These are phyloP conservation scores for Cucurbita maxima DNA, from an alignment of 306 rosid genomes.

Conservation along the genomic window DNA sequence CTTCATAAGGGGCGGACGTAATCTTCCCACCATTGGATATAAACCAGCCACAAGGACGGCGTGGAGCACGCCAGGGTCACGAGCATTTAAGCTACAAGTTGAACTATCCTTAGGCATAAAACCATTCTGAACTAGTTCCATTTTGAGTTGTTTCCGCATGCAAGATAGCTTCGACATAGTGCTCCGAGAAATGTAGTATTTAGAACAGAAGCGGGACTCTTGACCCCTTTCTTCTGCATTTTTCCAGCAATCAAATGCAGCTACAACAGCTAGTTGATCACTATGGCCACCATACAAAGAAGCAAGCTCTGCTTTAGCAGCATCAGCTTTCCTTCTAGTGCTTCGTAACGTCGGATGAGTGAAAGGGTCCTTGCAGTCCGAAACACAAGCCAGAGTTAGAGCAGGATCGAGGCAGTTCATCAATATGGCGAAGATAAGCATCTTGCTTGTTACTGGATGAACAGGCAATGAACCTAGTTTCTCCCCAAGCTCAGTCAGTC, in stretches of 20 bases:
- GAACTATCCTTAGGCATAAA: slow-evolving; percentile 38
- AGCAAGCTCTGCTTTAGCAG: slow-evolving; percentile 54
- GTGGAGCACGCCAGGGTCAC: slow-evolving; percentile 58
- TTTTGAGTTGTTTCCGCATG: slow-evolving; percentile 68
- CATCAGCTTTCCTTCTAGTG: slow-evolving; percentile 44
- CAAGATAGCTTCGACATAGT: slow-evolving; percentile 58
- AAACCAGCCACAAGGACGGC: slow-evolving; percentile 70
- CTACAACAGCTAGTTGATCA: slow-evolving; percentile 77
- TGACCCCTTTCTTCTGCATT: slow-evolving; percentile 44
- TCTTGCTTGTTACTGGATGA: slow-evolving; percentile 80
- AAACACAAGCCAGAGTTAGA: slow-evolving; percentile 77
- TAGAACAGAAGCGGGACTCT: slow-evolving; percentile 44
- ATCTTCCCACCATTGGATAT: slow-evolving; percentile 84
- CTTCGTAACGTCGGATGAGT: slow-evolving; percentile 53
- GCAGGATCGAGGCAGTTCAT: slow-evolving; percentile 97
- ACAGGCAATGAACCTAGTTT: slow-evolving; percentile 85
- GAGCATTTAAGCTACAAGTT: slow-evolving; percentile 46
- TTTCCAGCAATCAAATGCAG: slow-evolving; percentile 79
- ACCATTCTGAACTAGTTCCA: slow-evolving; percentile 54
- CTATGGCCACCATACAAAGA: slow-evolving; percentile 64
- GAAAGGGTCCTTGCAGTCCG: slow-evolving; percentile 79
- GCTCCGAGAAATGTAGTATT: slow-evolving; percentile 39
- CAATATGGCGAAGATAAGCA: slow-evolving; percentile 77
- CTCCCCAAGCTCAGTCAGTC: slow-evolving; percentile 71
- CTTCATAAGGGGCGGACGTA: slow-evolving; percentile 15